These are phyloP conservation scores for Aspergillus heteromorphus DNA, from an alignment of 495 filamentous ascomycete species.

Conservation along the genomic window DNA sequence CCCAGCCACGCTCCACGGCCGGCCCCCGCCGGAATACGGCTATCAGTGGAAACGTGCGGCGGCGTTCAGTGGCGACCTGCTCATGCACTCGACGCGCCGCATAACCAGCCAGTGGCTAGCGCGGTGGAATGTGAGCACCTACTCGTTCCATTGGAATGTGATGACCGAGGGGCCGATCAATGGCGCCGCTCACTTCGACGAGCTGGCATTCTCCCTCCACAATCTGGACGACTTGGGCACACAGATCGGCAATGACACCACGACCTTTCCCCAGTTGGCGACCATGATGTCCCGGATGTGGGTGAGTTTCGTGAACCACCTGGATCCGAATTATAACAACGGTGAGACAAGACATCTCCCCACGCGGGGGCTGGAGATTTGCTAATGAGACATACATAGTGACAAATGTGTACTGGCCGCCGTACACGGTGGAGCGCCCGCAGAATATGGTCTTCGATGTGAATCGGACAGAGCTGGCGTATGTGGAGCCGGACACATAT, in stretches of 20 bases:
- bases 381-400: background rate
- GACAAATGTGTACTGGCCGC: background rate
- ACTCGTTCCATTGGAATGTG: constrained; percentile 35
- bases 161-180: background rate
- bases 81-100: background rate
- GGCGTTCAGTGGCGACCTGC: background rate
- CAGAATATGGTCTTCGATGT: background rate
- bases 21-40: background rate
- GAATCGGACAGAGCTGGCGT: background rate
- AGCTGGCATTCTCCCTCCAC: constrained; percentile 46
- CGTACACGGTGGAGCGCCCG: background rate
- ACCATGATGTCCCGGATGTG: constrained; percentile 38
- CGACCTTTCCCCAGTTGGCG: constrained; percentile 27
- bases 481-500: background rate
- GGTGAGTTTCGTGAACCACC: constrained; percentile 38
- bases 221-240: constrained; percentile 39
- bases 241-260: constrained; percentile 12
- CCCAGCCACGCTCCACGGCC: background rate
- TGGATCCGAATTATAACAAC: constrained; percentile 30
- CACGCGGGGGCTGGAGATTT: no score
- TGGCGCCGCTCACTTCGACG: constrained; percentile 39
- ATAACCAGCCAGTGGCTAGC: background rate
- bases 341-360: no score
- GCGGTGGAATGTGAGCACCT: constrained; percentile 11
- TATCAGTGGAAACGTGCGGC: background rate